These are phyloP conservation scores for Aspergillus neotritici DNA, from an alignment of 2,329 filamentous ascomycete genomes.

Conservation along the genomic window DNA sequence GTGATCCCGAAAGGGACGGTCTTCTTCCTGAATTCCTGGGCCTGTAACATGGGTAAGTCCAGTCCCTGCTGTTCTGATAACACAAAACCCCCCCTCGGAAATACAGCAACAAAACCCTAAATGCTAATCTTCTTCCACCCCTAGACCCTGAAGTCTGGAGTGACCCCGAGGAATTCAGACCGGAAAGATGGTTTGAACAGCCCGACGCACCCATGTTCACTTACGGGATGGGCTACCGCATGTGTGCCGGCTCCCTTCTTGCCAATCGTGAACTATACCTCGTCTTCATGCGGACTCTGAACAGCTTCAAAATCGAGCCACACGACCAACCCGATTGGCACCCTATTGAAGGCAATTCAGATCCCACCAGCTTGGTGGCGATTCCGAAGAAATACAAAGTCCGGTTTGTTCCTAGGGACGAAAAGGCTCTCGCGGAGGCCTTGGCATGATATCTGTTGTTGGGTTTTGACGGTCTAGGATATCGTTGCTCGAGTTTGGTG, in stretches of 20 bases:
- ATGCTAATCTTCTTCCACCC: not conserved
- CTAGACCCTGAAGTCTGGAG: conserved; percentile 52
- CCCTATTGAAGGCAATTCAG: conserved; percentile 54
- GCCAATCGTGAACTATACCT: conserved; percentile 62
- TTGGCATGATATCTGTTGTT: conserved; percentile 24
- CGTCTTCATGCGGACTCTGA: conserved; percentile 57
- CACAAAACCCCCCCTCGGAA: not conserved
- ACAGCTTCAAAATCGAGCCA: conserved; percentile 55
- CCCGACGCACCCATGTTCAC: conserved; percentile 61
- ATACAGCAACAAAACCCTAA: not conserved
- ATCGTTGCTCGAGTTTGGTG: not conserved
- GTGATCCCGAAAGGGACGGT: conserved; percentile 58
- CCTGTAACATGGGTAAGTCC: conserved; percentile 59
- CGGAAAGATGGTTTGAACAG: conserved; percentile 59
- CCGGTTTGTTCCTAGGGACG: conserved; percentile 52
- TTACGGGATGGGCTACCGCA: conserved; percentile 61
- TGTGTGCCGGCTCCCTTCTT: conserved; percentile 60
- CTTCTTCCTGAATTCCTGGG: conserved; percentile 63
- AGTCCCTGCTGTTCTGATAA: not conserved
- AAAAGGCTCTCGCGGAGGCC: conserved; percentile 40
- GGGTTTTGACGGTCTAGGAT: too few species aligned
- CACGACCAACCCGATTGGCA: conserved; percentile 53
- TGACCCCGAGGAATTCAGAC: conserved; percentile 55
- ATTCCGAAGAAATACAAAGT: conserved; percentile 56
- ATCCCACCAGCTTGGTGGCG: conserved; percentile 58